Evolutionary conservation across 352 stramenopile species (phyloP), one percentile per base, ranked within the genome.

Genomic region (Blastocystis sp.): DNA sequence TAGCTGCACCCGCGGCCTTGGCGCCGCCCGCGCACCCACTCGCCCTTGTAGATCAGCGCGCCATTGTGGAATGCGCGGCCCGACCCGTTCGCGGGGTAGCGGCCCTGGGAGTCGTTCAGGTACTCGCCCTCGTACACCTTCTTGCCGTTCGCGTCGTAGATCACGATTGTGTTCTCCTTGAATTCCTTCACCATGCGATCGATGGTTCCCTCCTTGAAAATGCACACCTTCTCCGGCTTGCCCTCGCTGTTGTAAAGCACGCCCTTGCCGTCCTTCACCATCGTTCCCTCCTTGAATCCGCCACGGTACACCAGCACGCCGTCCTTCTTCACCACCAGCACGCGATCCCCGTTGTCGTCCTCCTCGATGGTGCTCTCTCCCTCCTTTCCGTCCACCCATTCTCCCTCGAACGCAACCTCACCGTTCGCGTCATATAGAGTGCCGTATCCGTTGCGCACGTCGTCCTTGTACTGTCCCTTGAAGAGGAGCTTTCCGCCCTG

Each of bases 401-500:
- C 56, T 40, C 74, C 74, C 56, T 84, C 74, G 52, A 70, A 84
- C 21, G 48, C 56, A 2, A 41, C 19, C 34, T 84, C 56, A 21
- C 56, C 45, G 19, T 62, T 43, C 9, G 21, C 74, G 23, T 66
- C 45, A 69, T 84, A 84, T 23, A 38, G 21, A 69, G 69, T 52
- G 10, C 74, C 74, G 41, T 84, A 84, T 67, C 74, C 74, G 61
- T 67, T 84, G 48, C 74, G 74, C 28, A 67, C 56, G 34, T 84
- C 74, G 21, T 69, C 45, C 40, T 62, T 41, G 45, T 67, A 84
- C 45, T 67, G 28, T 14, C 74, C 74, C 28, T 53, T 69, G 48
- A 84, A 84, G 3, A 84, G 2, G 7, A 66, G 9, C 48, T 67
- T 84, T 19, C 74, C 74, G 53, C 74, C 74, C 34, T 23, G 23